Conservation (phyloP, 1,284 basidiomycete species). For the Cutaneotrichosporon spelunceum region DNA sequence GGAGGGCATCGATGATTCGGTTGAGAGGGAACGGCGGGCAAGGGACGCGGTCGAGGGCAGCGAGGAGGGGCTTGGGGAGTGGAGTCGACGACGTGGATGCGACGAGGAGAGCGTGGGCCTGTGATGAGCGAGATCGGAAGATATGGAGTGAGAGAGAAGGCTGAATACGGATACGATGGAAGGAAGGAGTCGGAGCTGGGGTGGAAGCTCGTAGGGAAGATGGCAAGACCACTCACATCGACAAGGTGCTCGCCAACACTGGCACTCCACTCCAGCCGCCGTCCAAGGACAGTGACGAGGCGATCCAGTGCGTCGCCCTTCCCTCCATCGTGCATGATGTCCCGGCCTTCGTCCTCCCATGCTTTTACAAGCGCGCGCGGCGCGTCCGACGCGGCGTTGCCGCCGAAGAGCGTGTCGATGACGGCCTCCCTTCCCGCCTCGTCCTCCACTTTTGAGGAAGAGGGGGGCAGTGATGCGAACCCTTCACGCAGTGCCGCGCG, state of each 20-base stretch:
- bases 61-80: conserved; percentile 25
- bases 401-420: conserved; percentile 43
- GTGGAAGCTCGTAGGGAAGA: neutral
- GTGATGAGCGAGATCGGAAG: conserved; percentile 8
- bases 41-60: conserved; percentile 32
- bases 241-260: conserved; percentile 41
- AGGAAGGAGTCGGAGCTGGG: neutral
- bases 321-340: conserved; percentile 17
- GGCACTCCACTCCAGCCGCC: conserved; percentile 35
- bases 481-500: conserved; percentile 34
- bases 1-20: neutral
- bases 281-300: conserved; percentile 9
- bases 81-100: conserved; percentile 35
- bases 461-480: conserved; percentile 23
- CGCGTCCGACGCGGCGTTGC: conserved; percentile 7
- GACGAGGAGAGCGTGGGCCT: conserved; percentile 44
- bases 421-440: conserved; percentile 18
- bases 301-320: conserved; percentile 3
- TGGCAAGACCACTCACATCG: conserved; percentile 31
- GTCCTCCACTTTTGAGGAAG: conserved; percentile 4
- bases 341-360: conserved; percentile 37
- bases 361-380: conserved; percentile 33
- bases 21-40: conserved; percentile 27
- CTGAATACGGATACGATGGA: neutral
- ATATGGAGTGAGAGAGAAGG: no score